Conservation (phyloP, 805 yeast species). For the Maudiozyma bulderi region DNA sequence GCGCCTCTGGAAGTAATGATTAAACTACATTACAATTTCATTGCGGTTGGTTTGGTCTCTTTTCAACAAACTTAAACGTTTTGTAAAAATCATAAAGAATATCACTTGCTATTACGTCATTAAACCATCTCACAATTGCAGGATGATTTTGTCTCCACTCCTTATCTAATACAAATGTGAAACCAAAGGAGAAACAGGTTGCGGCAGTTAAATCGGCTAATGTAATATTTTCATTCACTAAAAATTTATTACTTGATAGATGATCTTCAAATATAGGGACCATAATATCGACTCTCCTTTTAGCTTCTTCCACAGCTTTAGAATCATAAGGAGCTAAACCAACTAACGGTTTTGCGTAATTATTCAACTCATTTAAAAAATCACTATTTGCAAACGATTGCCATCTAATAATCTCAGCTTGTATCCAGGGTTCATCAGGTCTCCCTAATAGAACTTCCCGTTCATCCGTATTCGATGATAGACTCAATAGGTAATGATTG, state of each 20-base stretch:
- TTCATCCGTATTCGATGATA: conserved; percentile 27
- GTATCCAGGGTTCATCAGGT: not conserved
- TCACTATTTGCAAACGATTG: not conserved
- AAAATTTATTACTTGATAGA: not conserved
- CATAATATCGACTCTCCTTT: not conserved
- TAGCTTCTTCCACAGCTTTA: not conserved
- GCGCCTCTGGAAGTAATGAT: too few species aligned
- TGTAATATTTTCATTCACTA: not conserved
- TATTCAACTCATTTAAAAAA: not conserved
- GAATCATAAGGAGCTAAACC: not conserved
- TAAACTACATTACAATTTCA: not conserved
- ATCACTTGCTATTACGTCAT: not conserved
- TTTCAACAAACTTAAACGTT: not conserved
- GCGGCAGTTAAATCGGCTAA: not conserved
- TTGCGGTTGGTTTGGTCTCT: not conserved
- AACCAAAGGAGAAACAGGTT: not conserved
- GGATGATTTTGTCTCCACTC: not conserved
- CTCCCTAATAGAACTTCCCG: conserved; percentile 43
- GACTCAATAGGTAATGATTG: conserved; percentile 34
- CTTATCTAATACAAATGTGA: not conserved
- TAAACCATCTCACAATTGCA: not conserved
- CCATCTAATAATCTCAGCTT: not conserved
- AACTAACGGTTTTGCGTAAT: not conserved
- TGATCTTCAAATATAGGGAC: not conserved
- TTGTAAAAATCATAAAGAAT: not conserved